Evolutionary conservation across 345 rosid species (phyloP).

Genomic region (Euphorbia pulcherrima): DNA sequence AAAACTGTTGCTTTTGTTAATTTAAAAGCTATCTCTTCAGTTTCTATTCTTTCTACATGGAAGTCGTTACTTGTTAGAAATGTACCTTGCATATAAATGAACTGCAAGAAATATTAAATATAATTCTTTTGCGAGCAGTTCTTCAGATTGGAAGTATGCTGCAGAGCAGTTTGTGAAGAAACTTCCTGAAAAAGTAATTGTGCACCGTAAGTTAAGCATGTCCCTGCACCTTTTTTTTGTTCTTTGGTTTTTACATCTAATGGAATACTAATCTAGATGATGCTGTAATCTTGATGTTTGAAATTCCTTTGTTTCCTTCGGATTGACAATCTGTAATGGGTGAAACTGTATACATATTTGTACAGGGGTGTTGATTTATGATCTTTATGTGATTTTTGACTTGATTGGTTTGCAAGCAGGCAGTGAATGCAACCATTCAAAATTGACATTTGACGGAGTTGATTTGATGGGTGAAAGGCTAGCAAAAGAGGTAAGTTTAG

Average conservation of each 20-base stretch:
- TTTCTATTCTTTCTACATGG: not conserved
- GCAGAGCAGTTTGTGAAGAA: slow-evolving; percentile 81
- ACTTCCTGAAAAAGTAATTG: slow-evolving; percentile 75
- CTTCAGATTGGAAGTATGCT: slow-evolving; percentile 89
- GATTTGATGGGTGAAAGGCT: slow-evolving; percentile 93
- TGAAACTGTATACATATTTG: too few species aligned
- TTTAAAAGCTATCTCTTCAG: not conserved
- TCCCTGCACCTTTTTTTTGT: not conserved
- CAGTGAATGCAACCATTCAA: slow-evolving; percentile 72
- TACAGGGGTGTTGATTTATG: not conserved
- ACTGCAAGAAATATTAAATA: not conserved
- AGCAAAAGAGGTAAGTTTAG: slow-evolving; percentile 66
- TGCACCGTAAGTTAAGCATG: slow-evolving; percentile 60
- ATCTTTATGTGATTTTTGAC: slow-evolving; percentile 2
- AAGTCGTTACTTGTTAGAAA: not conserved
- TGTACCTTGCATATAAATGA: not conserved
- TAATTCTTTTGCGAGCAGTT: slow-evolving; percentile 35
- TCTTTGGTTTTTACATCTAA: not conserved
- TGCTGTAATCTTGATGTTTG: not conserved
- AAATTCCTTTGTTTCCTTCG: not conserved
- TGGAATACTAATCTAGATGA: not conserved
- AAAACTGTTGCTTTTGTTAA: not conserved
- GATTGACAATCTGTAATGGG: not conserved
- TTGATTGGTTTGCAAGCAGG: slow-evolving; percentile 42
- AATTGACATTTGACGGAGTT: slow-evolving; percentile 84